These are phyloP conservation scores for Nicotiana sylvestris DNA, from an alignment of 257 asterid species.

Conservation along the genomic window DNA sequence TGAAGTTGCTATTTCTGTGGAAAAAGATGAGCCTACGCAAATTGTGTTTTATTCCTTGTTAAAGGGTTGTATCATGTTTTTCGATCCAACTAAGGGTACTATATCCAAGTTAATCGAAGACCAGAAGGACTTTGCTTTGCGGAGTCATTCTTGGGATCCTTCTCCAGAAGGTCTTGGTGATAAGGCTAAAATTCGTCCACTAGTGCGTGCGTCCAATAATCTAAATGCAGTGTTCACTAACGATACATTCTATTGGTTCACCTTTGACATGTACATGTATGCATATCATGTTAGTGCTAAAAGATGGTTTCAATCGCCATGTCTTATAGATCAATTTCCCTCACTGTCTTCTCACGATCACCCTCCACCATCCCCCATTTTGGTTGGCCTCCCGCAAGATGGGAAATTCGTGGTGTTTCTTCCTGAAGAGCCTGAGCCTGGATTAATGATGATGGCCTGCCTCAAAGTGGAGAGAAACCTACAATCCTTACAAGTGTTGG, in stretches of 20 bases:
- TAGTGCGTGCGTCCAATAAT: no score
- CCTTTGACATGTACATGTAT: not conserved
- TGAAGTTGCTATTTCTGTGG: not conserved
- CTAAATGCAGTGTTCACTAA: not conserved
- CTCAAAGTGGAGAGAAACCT: not conserved
- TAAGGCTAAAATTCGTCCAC: no score
- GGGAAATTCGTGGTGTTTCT: not conserved
- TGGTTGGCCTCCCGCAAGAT: not conserved
- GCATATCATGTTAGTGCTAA: not conserved
- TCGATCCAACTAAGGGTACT: no score
- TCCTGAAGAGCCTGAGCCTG: not conserved
- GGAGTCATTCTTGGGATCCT: not conserved
- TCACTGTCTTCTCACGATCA: no score
- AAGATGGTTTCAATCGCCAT: not conserved
- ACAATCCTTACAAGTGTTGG: not conserved
- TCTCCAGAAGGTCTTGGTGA: no score
- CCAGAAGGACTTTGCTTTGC: not conserved
- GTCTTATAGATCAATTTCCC: no score
- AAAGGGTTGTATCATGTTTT: not conserved
- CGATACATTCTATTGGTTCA: not conserved
- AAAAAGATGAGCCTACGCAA: not conserved
- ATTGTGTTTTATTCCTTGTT: not conserved
- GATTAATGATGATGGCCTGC: not conserved
- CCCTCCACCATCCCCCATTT: not conserved
- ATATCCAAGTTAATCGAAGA: not conserved